Evolutionary conservation across 805 yeast genomes (phyloP).

Genomic region (Hermanozyma aechmeae): DNA sequence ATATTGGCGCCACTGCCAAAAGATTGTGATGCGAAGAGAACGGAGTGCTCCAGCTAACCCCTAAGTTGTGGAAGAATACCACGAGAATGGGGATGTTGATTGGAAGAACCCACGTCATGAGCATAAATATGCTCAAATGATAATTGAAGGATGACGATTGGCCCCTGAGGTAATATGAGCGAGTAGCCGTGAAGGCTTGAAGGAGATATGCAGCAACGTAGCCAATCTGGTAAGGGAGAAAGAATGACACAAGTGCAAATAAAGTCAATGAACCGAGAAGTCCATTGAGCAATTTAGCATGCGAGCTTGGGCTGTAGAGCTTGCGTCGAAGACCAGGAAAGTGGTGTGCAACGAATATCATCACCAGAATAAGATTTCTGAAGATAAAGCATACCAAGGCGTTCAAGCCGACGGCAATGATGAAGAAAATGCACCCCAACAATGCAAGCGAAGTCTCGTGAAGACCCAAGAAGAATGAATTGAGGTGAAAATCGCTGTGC

Average conservation of each 20-base stretch:
- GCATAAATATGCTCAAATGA: slow-evolving; percentile 50
- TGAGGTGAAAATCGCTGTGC: slow-evolving; percentile 25
- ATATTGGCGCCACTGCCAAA: slow-evolving; percentile 66
- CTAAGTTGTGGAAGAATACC: slow-evolving; percentile 74
- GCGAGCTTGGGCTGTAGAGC: too few species aligned
- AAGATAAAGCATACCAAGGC: too few species aligned
- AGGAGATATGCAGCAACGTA: slow-evolving; percentile 50
- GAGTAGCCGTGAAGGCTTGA: too few species aligned
- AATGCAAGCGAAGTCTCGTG: slow-evolving; percentile 47
- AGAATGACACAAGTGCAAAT: slow-evolving; percentile 41
- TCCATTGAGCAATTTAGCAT: too few species aligned
- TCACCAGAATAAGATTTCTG: too few species aligned
- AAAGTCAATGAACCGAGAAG: too few species aligned
- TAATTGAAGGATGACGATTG: too few species aligned
- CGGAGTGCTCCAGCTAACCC: slow-evolving; percentile 73
- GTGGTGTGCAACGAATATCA: too few species aligned
- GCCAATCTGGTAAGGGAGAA: slow-evolving; percentile 77
- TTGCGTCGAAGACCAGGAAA: too few species aligned
- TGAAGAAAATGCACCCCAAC: slow-evolving; percentile 48
- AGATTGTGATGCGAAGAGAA: slow-evolving; percentile 82
- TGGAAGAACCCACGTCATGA: slow-evolving; percentile 74
- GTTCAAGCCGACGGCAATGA: slow-evolving; percentile 37
- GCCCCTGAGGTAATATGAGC: too few species aligned
- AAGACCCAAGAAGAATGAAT: slow-evolving; percentile 61
- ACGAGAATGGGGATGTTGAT: slow-evolving; percentile 68